These are phyloP conservation scores for Podila epicladia DNA, from an alignment of 192 early-diverging fungal species.

Conservation along the genomic window DNA sequence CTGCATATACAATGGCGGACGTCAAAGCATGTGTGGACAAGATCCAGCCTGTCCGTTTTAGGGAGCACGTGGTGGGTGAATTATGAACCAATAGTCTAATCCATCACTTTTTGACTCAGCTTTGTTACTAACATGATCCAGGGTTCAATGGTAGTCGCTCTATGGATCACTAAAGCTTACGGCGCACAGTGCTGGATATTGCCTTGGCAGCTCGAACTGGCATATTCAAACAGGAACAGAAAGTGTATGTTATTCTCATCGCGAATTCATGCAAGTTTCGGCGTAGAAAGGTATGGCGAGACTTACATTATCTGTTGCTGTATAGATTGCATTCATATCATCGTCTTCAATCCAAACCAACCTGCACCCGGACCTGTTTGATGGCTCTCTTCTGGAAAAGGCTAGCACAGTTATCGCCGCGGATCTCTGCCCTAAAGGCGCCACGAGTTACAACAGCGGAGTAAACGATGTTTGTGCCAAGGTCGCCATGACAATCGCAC, in stretches of 20 bases:
- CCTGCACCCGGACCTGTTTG: slow-evolving; percentile 62
- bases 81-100: neutral
- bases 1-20: slow-evolving; percentile 66
- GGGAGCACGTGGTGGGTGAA: slow-evolving; percentile 59
- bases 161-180: slow-evolving; percentile 56
- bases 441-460: slow-evolving; percentile 42
- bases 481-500: slow-evolving; percentile 36
- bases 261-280: no score
- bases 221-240: slow-evolving; percentile 69
- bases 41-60: slow-evolving; percentile 66
- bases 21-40: slow-evolving; percentile 67
- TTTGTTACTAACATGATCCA: neutral
- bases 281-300: neutral
- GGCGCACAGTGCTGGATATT: slow-evolving; percentile 78
- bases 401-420: slow-evolving; percentile 55
- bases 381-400: slow-evolving; percentile 50
- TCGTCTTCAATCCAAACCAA: slow-evolving; percentile 54
- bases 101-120: slow-evolving; percentile 12
- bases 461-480: slow-evolving; percentile 50
- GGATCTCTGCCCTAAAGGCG: slow-evolving; percentile 50
- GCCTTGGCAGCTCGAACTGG: slow-evolving; percentile 81
- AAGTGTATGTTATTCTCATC: slow-evolving; percentile 28
- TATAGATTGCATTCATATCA: slow-evolving; percentile 55
- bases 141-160: slow-evolving; percentile 22
- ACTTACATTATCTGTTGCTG: neutral